These are phyloP conservation scores for Lophium mytilinum DNA, from an alignment of 495 filamentous ascomycete genomes.

Conservation along the genomic window DNA sequence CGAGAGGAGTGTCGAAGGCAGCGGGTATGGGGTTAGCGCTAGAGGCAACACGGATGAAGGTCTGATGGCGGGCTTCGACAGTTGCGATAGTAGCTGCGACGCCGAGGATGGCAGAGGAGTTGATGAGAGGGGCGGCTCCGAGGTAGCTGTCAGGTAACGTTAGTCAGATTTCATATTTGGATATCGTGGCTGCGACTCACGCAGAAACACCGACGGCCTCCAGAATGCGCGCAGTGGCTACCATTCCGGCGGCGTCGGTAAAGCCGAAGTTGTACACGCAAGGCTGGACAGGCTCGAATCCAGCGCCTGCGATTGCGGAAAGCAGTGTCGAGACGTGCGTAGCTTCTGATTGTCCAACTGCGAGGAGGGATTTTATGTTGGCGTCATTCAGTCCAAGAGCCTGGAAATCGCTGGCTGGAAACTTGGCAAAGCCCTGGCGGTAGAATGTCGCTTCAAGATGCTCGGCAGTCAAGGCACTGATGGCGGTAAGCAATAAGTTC, in stretches of 20 bases:
- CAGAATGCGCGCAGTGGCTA: slow-evolving; percentile 50
- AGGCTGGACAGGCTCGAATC: slow-evolving; percentile 47
- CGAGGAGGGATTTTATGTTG: slow-evolving; percentile 43
- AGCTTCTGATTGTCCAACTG: slow-evolving; percentile 47
- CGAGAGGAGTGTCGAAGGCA: slow-evolving; percentile 53
- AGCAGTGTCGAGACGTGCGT: slow-evolving; percentile 51
- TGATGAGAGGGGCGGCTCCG: slow-evolving; percentile 51
- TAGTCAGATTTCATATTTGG: not conserved
- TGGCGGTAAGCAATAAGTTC: slow-evolving; percentile 6
- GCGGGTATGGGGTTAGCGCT: slow-evolving; percentile 44
- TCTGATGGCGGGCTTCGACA: slow-evolving; percentile 54
- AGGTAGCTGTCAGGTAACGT: slow-evolving; percentile 34
- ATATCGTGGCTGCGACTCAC: slow-evolving; percentile 8
- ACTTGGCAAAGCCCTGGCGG: slow-evolving; percentile 51
- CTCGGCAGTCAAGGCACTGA: slow-evolving; percentile 55
- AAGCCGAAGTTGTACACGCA: slow-evolving; percentile 58
- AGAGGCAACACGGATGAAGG: slow-evolving; percentile 47
- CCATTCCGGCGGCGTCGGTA: slow-evolving; percentile 51
- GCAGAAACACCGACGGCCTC: slow-evolving; percentile 57
- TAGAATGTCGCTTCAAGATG: slow-evolving; percentile 58
- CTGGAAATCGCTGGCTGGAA: slow-evolving; percentile 49
- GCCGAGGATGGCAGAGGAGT: slow-evolving; percentile 44
- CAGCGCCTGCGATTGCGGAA: slow-evolving; percentile 45
- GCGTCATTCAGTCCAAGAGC: slow-evolving; percentile 44
- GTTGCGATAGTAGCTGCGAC: slow-evolving; percentile 53